These are phyloP conservation scores for Salvia splendens DNA, from an alignment of 257 asterid species.

Conservation along the genomic window DNA sequence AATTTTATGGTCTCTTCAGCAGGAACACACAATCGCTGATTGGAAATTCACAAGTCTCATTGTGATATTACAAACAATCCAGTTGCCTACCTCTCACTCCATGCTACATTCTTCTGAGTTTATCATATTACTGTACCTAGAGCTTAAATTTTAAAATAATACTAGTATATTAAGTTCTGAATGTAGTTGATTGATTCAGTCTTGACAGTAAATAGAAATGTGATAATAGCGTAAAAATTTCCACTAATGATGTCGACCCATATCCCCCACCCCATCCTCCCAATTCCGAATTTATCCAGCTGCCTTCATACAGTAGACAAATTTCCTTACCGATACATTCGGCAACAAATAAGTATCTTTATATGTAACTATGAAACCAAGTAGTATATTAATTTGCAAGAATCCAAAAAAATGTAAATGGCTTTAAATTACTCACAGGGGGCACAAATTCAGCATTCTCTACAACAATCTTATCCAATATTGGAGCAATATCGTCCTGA, in stretches of 20 bases:
- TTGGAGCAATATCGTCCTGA: slow-evolving; percentile 48
- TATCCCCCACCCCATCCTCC: neutral
- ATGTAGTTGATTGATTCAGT: neutral
- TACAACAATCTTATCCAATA: slow-evolving; percentile 43
- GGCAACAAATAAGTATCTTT: neutral
- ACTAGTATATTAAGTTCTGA: neutral
- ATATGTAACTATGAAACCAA: neutral
- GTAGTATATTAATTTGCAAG: neutral
- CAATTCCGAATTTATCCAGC: neutral
- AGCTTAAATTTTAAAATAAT: neutral
- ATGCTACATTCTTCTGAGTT: neutral
- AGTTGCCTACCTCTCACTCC: slow-evolving; percentile 5
- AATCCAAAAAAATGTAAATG: neutral
- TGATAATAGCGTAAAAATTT: neutral
- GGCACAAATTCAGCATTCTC: slow-evolving; percentile 55
- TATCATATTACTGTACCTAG: neutral
- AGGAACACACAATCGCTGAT: slow-evolving; percentile 4
- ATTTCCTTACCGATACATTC: neutral
- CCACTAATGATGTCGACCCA: neutral
- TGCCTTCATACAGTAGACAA: neutral
- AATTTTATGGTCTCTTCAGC: neutral
- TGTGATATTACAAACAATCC: neutral
- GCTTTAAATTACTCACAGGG: slow-evolving; percentile 52
- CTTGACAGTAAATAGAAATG: neutral
- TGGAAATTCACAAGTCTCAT: neutral